Base-by-base conservation (phyloP, 352 stramenopile species). In the Aphanomyces stellatus region DNA sequence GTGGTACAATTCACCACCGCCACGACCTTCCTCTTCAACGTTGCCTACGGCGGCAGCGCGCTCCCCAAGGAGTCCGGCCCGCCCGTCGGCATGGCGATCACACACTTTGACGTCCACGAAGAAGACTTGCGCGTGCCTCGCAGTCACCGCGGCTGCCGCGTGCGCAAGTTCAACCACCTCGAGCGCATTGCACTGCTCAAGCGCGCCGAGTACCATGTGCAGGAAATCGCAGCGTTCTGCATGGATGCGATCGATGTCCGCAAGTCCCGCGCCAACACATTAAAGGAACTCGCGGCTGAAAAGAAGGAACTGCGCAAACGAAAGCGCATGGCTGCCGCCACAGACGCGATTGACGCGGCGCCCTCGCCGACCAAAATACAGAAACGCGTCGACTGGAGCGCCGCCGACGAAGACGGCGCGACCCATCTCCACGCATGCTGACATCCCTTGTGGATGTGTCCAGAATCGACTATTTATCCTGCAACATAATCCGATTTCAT, bases 101-200 rank as follows among this genome's bases (percentile, higher is more conserved):
- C n/a, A 8, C 55, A 64, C 28, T 24, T 33, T 19, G 55, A 43
- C 55, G 22, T 22, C n/a, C 22, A 17, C 19, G 11, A 22, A 0
- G 19, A 34, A 46, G 22, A 46, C 40, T 34, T 64, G 22, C 35
- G 4, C 28, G 35, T n/a, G 5, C 22, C 11, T 34, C 37, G n/a
- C 8, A 19, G 17, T 19, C 27, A 27, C 15, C 19, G 6, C 19
- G 25, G 22, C 49, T 17, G 49, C 15, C 55, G 55, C 15, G 55
- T 64, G 19, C 55, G 55, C 55, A 64, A 64, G 37, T 64, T 64
- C 25, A 34, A 64, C 22, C 55, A 64, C 30, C 35, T 64, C 25
- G 55, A 64, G 40, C 55, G 55, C 55, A 64, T 64, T 51, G 55
- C n/a, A 11, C n/a, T 64, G 22, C 55, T 64, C 35, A 64, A 64